phyloP scores from a whole-genome alignment of 1,284 basidiomycete genomes.

The Heliocybe sulcata region DNA sequence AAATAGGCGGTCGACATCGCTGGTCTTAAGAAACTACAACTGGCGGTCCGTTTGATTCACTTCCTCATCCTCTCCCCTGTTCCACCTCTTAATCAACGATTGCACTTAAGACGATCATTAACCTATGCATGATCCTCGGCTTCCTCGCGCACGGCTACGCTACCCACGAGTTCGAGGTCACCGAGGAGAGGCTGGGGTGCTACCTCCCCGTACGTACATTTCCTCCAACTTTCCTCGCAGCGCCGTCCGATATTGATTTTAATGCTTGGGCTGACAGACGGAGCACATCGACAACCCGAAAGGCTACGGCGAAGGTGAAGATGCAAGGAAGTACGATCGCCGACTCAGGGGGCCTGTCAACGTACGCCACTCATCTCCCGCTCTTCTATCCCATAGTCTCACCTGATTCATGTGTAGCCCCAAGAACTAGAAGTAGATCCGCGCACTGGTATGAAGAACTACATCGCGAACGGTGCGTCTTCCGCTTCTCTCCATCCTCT shows the following conservation, averaged over 20 bases:
- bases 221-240: too few species aligned
- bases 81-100: too few species aligned
- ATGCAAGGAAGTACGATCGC: constrained; percentile 72
- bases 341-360: constrained; percentile 67
- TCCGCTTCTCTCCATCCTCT: too few species aligned
- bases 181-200: constrained; percentile 76
- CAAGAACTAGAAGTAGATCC: constrained; percentile 84
- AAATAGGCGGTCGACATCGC: constrained; percentile 80
- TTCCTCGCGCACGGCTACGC: constrained; percentile 83
- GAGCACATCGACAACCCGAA: constrained; percentile 90
- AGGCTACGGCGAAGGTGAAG: constrained; percentile 83
- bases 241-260: too few species aligned
- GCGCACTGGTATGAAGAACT: constrained; percentile 92
- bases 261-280: constrained; percentile 37
- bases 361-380: constrained; percentile 22
- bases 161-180: constrained; percentile 87
- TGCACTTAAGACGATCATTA: constrained; percentile 89
- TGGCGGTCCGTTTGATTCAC: constrained; percentile 39
- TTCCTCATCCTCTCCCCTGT: constrained; percentile 1
- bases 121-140: constrained; percentile 86
- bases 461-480: constrained; percentile 75
- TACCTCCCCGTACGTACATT: constrained; percentile 65
- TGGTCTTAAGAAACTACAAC: constrained; percentile 63
- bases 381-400: background rate
- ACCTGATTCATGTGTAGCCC: constrained; percentile 36